Percentiles rank a stretch among this genome's conserved stretches.
Evolutionary conservation across 2,329 filamentous ascomycete genomes (phyloP).

Genomic region (Didymella segeticola): DNA sequence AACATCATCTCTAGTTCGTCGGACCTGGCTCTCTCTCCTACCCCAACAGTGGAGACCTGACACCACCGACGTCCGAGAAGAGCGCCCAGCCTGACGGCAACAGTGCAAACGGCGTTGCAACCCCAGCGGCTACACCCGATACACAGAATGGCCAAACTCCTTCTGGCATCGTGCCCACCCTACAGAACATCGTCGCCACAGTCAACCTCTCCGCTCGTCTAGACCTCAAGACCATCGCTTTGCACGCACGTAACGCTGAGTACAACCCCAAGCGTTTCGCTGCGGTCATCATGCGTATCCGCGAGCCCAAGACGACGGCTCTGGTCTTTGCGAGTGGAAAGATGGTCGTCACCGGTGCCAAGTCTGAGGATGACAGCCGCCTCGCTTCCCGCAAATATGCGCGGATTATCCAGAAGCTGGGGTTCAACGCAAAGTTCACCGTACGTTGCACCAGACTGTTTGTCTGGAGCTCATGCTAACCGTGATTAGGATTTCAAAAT

Average conservation of each 20-base stretch:
- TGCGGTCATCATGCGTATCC: conserved; percentile 99
- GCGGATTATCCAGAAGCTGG: conserved; percentile 98
- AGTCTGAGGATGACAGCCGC: conserved; percentile 97
- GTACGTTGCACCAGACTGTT: conserved; percentile 31
- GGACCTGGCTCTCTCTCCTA: conserved; percentile 92
- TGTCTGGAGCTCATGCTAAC: conserved; percentile 27
- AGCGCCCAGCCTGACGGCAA: conserved; percentile 62
- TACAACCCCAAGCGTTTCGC: conserved; percentile 99
- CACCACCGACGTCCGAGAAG: conserved; percentile 77
- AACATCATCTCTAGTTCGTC: conserved; percentile 63
- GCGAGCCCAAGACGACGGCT: conserved; percentile 97
- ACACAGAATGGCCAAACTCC: conserved; percentile 65
- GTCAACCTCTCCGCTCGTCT: conserved; percentile 99
- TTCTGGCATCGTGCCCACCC: conserved; percentile 68
- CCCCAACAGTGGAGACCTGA: conserved; percentile 80
- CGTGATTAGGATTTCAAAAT: conserved; percentile 85
- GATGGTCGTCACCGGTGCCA: conserved; percentile 99
- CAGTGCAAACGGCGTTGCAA: conserved; percentile 73
- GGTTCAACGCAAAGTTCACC: conserved; percentile 99
- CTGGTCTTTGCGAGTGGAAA: conserved; percentile 98
- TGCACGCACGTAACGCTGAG: conserved; percentile 97
- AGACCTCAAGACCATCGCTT: conserved; percentile 97
- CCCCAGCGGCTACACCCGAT: conserved; percentile 91
- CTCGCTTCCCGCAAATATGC: conserved; percentile 97
- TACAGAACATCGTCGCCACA: conserved; percentile 89